Conservation (phyloP, 331 rosid species). For the Saraca asoca region DNA sequence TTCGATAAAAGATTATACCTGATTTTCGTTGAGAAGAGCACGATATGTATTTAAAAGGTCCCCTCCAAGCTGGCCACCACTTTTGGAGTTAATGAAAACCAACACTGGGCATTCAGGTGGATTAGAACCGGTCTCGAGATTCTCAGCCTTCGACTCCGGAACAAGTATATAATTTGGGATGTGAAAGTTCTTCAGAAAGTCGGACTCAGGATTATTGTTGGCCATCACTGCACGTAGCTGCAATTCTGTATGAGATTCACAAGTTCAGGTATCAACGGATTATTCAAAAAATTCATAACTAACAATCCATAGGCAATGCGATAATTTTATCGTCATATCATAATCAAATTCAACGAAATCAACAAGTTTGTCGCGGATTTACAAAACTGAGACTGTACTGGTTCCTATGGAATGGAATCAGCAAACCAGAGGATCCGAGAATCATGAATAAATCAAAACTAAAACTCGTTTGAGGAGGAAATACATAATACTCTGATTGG, state of each 20-base stretch:
- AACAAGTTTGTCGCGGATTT: neutral
- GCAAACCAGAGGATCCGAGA: neutral
- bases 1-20: slow-evolving; percentile 45
- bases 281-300: neutral
- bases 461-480: neutral
- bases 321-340: neutral
- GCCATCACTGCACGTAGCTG: slow-evolving; percentile 55
- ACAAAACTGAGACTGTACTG: neutral
- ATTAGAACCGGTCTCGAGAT: slow-evolving; percentile 6
- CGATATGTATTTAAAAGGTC: slow-evolving; percentile 69
- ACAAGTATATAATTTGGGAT: slow-evolving; percentile 68
- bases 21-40: slow-evolving; percentile 60
- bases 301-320: slow-evolving; percentile 8
- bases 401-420: neutral
- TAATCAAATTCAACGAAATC: too few relatives aligned
- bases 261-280: slow-evolving; percentile 4
- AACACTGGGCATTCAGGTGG: slow-evolving; percentile 72
- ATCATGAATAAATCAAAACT: neutral
- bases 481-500: neutral
- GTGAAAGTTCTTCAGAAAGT: slow-evolving; percentile 52
- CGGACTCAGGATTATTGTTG: slow-evolving; percentile 29
- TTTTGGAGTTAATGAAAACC: slow-evolving; percentile 82
- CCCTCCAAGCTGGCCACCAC: slow-evolving; percentile 98
- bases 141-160: slow-evolving; percentile 43
- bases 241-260: slow-evolving; percentile 1